phyloP scores from a whole-genome alignment of 768 basidiomycete genomes.

The Clavaria fumosa region DNA sequence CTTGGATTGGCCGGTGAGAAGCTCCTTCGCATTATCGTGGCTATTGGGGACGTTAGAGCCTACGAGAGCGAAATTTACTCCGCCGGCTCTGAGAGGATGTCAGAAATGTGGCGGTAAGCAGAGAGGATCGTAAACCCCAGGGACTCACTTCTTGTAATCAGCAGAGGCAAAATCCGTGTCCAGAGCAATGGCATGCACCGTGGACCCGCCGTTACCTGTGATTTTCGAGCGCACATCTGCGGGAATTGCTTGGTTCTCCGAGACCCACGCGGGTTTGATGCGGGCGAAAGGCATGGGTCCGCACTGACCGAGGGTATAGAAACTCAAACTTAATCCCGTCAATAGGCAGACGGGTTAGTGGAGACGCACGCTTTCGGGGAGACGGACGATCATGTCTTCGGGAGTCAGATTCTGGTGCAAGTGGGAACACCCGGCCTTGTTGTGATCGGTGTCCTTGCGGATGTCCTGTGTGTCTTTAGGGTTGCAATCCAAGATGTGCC shows the following conservation, averaged over 20 bases:
- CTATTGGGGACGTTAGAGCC: constrained; percentile 12
- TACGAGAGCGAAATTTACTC: constrained; percentile 9
- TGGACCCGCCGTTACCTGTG: constrained; percentile 12
- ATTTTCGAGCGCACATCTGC: constrained; percentile 11
- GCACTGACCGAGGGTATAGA: too few species aligned
- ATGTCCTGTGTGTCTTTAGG: constrained; percentile 16
- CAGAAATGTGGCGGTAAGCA: too few species aligned
- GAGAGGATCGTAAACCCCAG: too few species aligned
- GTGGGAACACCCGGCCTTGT: constrained; percentile 22
- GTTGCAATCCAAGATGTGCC: constrained; percentile 23
- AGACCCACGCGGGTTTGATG: constrained; percentile 22
- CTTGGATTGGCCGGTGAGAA: too few species aligned
- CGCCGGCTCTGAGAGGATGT: constrained; percentile 4
- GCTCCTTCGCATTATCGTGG: too few species aligned
- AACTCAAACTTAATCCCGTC: background rate
- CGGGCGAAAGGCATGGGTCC: constrained; percentile 12
- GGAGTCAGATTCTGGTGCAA: constrained; percentile 24
- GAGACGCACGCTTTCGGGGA: constrained; percentile 33
- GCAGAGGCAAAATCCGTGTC: constrained; percentile 21
- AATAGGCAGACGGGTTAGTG: background rate
- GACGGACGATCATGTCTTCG: constrained; percentile 34
- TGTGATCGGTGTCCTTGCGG: constrained; percentile 14
- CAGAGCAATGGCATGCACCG: constrained; percentile 20
- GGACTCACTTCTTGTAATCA: constrained; percentile 11
- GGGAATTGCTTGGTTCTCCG: constrained; percentile 24